Conservation (phyloP, 2,329 filamentous ascomycete species). For the Colletotrichum cereale region DNA sequence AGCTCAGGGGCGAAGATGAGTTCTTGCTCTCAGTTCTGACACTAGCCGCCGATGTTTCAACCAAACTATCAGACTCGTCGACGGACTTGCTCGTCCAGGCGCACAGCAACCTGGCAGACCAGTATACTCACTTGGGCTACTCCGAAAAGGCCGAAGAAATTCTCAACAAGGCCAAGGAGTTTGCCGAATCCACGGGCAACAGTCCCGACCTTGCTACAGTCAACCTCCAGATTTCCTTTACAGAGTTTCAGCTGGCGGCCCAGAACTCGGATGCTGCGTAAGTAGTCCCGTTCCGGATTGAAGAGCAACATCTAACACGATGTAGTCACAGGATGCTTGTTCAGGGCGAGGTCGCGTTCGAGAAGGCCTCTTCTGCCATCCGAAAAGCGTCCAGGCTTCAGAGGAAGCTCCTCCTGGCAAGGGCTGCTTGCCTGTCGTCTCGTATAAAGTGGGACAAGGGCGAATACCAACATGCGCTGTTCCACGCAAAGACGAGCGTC, state of each 20-base stretch:
- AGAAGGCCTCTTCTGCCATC: slow-evolving; percentile 27
- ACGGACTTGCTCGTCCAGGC: slow-evolving; percentile 59
- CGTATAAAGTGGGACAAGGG: slow-evolving; percentile 74
- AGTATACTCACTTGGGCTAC: slow-evolving; percentile 67
- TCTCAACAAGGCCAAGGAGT: slow-evolving; percentile 70
- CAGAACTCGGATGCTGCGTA: slow-evolving; percentile 74
- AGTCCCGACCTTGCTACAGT: slow-evolving; percentile 57
- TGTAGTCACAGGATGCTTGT: slow-evolving; percentile 34
- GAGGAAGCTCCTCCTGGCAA: slow-evolving; percentile 65
- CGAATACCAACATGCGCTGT: slow-evolving; percentile 68
- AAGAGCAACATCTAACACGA: slow-evolving; percentile 12
- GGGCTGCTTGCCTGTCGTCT: slow-evolving; percentile 74
- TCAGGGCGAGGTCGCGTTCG: slow-evolving; percentile 30
- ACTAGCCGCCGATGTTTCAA: slow-evolving; percentile 59
- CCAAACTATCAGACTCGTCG: slow-evolving; percentile 46
- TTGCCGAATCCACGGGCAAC: slow-evolving; percentile 53
- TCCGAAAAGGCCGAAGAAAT: slow-evolving; percentile 62
- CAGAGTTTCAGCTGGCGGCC: slow-evolving; percentile 79
- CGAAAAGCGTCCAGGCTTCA: slow-evolving; percentile 43
- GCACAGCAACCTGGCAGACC: slow-evolving; percentile 62
- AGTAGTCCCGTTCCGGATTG: slow-evolving; percentile 40
- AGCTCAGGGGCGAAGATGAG: slow-evolving; percentile 62
- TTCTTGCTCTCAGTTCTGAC: slow-evolving; percentile 62
- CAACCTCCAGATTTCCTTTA: slow-evolving; percentile 75
- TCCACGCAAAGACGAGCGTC: slow-evolving; percentile 68